phyloP scores from a whole-genome alignment of 805 yeast species.

The Candida xyloterini region DNA sequence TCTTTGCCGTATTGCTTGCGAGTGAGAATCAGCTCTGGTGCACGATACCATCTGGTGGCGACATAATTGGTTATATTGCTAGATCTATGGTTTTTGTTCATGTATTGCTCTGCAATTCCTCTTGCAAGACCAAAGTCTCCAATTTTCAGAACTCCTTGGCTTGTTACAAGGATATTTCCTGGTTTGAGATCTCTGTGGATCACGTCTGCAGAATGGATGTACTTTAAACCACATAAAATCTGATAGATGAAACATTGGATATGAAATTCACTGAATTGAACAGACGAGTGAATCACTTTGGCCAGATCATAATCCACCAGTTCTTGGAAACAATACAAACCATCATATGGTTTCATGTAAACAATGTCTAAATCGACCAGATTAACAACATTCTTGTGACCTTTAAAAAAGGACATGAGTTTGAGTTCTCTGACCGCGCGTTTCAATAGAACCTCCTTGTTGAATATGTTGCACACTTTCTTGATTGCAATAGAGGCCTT shows the following conservation, averaged over 20 bases:
- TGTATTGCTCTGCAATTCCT: conserved; percentile 46
- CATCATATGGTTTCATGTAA: conserved; percentile 66
- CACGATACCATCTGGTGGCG: conserved; percentile 94
- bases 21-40: conserved; percentile 81
- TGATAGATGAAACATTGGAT: conserved; percentile 75
- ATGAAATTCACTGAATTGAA: conserved; percentile 81
- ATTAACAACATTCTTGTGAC: conserved; percentile 78
- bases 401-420: conserved; percentile 77
- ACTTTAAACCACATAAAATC: conserved; percentile 79
- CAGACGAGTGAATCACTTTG: conserved; percentile 71
- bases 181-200: conserved; percentile 93
- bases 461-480: conserved; percentile 70
- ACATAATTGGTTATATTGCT: conserved; percentile 75
- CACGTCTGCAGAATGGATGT: conserved; percentile 88
- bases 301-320: conserved; percentile 79
- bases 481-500: conserved; percentile 64
- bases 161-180: conserved; percentile 76
- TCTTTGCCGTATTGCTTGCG: conserved; percentile 57
- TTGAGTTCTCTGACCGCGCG: conserved; percentile 83
- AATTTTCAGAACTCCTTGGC: conserved; percentile 73
- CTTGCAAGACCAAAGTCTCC: conserved; percentile 95
- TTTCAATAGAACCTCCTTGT: conserved; percentile 61
- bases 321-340: conserved; percentile 87
- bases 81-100: conserved; percentile 33
- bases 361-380: conserved; percentile 74